Evolutionary conservation across 1,139 yeast species (phyloP).

Genomic region (Geotrichum macrosporum): DNA sequence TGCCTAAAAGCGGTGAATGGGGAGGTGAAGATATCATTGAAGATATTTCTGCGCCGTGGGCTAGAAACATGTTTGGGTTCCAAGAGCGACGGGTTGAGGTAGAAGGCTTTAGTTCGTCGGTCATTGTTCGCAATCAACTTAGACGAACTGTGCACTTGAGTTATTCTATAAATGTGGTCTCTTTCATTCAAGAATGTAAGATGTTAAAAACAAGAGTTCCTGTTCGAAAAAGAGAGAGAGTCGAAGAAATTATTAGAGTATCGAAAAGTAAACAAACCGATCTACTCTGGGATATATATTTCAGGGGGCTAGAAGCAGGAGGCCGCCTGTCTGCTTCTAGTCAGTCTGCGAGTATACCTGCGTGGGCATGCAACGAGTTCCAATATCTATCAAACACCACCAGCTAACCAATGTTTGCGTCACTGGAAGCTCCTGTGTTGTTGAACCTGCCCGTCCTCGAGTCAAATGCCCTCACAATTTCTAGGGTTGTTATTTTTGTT

Average conservation of each 20-base stretch:
- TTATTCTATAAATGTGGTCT: not conserved
- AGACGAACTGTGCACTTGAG: not conserved
- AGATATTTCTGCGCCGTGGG: conserved; percentile 2
- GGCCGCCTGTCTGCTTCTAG: not conserved
- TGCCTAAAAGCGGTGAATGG: not conserved
- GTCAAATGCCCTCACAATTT: too few species aligned
- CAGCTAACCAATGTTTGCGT: too few species aligned
- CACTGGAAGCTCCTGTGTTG: too few species aligned
- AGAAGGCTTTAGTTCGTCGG: not conserved
- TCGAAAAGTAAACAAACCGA: conserved; percentile 1
- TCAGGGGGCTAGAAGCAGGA: not conserved
- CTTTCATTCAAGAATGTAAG: not conserved
- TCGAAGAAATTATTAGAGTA: not conserved
- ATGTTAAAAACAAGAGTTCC: too few species aligned
- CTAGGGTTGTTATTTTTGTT: too few species aligned
- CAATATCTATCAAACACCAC: too few species aligned
- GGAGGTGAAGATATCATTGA: conserved; percentile 1
- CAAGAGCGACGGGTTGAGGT: conserved; percentile 11
- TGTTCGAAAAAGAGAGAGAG: too few species aligned
- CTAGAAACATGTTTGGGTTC: conserved; percentile 9
- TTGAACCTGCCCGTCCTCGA: too few species aligned
- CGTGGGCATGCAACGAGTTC: not conserved
- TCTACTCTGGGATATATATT: not conserved
- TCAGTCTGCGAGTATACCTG: not conserved
- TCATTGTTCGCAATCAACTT: not conserved